Conservation (phyloP, 176 grass and related monocot species). For the Avena eriantha region DNA sequence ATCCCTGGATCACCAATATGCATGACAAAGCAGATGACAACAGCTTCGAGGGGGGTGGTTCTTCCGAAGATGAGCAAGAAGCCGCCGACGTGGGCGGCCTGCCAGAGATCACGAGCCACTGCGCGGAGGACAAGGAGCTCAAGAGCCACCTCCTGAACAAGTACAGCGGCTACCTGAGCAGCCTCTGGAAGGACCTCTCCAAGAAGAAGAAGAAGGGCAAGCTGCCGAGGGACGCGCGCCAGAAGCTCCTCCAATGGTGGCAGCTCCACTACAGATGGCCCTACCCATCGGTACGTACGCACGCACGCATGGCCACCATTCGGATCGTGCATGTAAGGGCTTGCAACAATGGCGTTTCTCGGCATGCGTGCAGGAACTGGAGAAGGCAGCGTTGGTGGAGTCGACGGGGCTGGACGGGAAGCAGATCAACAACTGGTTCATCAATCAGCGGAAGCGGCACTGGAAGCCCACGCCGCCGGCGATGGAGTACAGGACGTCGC, state of each 20-base stretch:
- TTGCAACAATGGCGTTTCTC: not conserved
- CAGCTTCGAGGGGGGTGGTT: conserved; percentile 48
- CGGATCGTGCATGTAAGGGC: not conserved
- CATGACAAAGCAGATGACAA: conserved; percentile 47
- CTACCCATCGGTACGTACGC: conserved; percentile 72
- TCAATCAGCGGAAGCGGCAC: conserved; percentile 92
- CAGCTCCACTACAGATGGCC: conserved; percentile 87
- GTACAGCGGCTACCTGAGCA: conserved; percentile 85
- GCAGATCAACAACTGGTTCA: conserved; percentile 98
- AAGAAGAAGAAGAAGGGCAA: conserved; percentile 96
- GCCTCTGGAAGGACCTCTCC: conserved; percentile 80
- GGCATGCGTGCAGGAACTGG: conserved; percentile 57
- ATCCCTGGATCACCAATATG: not conserved
- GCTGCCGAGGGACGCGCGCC: conserved; percentile 80
- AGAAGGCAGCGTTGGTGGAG: conserved; percentile 68
- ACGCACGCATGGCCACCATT: not conserved
- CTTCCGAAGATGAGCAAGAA: conserved; percentile 63
- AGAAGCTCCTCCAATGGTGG: conserved; percentile 91
- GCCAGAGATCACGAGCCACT: conserved; percentile 31
- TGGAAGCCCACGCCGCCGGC: conserved; percentile 73
- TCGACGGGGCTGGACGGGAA: conserved; percentile 84
- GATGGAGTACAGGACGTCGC: conserved; percentile 36
- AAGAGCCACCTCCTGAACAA: conserved; percentile 83
- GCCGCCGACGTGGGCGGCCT: conserved; percentile 31
- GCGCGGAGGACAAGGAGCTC: conserved; percentile 69